phyloP scores from a whole-genome alignment of 163 green algal species.

The Scenedesmus sp. region DNA sequence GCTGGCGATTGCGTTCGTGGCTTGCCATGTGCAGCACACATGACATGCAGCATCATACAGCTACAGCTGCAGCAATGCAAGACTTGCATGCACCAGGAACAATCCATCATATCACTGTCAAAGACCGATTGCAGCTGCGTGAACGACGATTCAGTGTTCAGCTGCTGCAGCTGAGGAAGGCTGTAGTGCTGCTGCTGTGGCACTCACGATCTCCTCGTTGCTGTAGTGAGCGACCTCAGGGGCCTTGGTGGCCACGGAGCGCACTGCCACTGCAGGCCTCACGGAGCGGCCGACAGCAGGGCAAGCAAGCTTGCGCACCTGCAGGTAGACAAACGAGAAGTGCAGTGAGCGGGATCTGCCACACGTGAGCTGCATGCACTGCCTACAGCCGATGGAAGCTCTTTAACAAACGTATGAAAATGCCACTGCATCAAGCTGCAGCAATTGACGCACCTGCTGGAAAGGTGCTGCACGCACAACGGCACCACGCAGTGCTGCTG shows the following conservation, averaged over 20 bases:
- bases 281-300: conserved; percentile 5
- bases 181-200: not conserved
- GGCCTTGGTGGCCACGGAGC: conserved; percentile 48
- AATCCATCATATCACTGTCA: too few relatives aligned
- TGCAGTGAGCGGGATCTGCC: not conserved
- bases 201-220: conserved; percentile 56
- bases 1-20: not conserved
- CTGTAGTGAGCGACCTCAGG: conserved; percentile 59
- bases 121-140: not conserved
- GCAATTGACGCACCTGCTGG: conserved; percentile 33
- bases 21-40: not conserved
- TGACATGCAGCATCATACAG: not conserved
- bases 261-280: conserved; percentile 25
- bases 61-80: not conserved
- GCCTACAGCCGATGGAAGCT: not conserved
- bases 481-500: conserved; percentile 37
- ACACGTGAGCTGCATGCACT: not conserved
- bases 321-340: not conserved
- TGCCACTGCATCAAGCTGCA: not conserved
- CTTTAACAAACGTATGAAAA: not conserved
- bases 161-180: not conserved
- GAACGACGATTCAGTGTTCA: not conserved
- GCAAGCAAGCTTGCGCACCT: conserved; percentile 21
- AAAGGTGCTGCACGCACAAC: conserved; percentile 24
- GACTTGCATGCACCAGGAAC: not conserved